Evolutionary conservation across 192 early-diverging fungal genomes (phyloP).

Genomic region (Linnemannia schmuckeri): DNA sequence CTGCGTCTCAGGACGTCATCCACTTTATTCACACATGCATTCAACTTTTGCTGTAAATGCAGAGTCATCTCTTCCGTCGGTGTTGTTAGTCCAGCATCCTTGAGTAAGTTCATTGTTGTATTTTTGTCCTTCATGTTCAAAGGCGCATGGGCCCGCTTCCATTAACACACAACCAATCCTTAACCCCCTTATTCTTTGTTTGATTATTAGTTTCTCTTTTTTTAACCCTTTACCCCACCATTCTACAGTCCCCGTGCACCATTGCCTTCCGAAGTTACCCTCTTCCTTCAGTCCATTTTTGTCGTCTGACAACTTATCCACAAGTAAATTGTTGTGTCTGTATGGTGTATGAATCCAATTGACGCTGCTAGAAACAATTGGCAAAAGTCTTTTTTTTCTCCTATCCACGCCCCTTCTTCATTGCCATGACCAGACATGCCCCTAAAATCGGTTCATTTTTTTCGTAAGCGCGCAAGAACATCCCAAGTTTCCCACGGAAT

Average conservation of each 20-base stretch:
- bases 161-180: background rate
- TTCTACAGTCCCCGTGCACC: background rate
- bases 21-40: background rate
- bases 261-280: background rate
- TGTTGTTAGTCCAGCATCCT: background rate
- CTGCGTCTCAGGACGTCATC: background rate
- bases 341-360: background rate
- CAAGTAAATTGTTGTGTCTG: background rate
- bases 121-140: background rate
- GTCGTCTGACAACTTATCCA: background rate
- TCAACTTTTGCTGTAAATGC: background rate
- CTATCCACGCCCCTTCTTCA: background rate
- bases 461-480: background rate
- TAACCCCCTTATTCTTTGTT: background rate
- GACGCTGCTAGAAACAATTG: background rate
- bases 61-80: background rate
- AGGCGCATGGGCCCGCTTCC: background rate
- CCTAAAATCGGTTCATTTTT: background rate
- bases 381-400: background rate
- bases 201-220: background rate
- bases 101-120: background rate
- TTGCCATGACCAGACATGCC: background rate
- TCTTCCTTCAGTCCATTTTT: background rate
- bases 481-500: constrained; percentile 1
- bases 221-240: background rate